These are phyloP conservation scores for Trichoderma sp. DNA, from an alignment of 2,329 filamentous ascomycete species.

Conservation along the genomic window DNA sequence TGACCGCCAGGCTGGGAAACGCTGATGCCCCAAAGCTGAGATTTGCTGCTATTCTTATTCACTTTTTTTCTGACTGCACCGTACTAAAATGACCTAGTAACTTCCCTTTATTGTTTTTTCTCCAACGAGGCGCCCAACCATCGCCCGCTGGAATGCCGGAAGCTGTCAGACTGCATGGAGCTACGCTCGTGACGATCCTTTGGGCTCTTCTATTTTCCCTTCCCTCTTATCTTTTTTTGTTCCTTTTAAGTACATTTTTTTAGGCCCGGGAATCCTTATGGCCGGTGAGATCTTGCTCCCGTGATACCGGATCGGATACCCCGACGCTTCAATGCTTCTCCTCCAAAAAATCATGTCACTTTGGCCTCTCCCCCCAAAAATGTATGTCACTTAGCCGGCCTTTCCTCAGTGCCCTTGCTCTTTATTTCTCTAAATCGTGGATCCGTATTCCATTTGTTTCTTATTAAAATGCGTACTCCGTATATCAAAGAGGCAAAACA, in stretches of 20 bases:
- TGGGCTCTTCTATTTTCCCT: background rate
- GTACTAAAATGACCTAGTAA: background rate
- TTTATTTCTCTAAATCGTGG: background rate
- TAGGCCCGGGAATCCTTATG: background rate
- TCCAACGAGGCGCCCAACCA: background rate
- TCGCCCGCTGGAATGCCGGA: background rate
- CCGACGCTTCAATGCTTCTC: background rate
- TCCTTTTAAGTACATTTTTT: background rate
- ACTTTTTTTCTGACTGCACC: background rate
- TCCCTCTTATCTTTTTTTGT: background rate
- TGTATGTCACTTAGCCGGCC: background rate
- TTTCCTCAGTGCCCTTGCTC: background rate
- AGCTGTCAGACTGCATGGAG: background rate
- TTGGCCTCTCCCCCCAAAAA: background rate
- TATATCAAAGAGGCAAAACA: background rate
- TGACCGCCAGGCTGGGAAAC: background rate
- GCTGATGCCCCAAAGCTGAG: background rate
- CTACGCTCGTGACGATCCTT: background rate
- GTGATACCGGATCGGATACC: background rate
- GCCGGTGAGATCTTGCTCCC: background rate
- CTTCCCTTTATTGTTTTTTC: background rate
- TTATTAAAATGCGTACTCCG: no score
- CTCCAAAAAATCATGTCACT: background rate
- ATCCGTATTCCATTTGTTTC: no score
- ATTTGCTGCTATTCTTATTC: background rate